Percentiles rank a stretch among this genome's conserved stretches.
Evolutionary conservation across 768 basidiomycete genomes (phyloP).

Genomic region (Tricholoma furcatifolium): DNA sequence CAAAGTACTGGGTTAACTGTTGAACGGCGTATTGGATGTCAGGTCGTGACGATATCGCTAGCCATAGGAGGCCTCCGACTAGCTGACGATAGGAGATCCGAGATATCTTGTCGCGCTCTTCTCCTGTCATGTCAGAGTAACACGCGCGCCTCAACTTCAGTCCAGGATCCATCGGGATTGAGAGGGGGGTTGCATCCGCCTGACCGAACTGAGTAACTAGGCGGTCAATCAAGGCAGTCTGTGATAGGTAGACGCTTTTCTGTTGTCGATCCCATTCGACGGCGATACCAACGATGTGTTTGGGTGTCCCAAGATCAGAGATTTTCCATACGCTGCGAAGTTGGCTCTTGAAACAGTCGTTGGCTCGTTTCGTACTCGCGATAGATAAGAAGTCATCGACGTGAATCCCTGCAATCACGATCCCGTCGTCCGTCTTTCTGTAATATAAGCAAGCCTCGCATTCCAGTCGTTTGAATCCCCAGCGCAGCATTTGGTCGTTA

Average conservation of each 20-base stretch:
- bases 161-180: conserved; percentile 23
- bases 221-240: conserved; percentile 24
- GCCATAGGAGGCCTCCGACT: too few relatives aligned
- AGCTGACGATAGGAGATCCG: background rate
- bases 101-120: conserved; percentile 5
- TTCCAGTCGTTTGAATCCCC: background rate
- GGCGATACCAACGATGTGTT: too few relatives aligned
- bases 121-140: background rate
- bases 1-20: too few relatives aligned
- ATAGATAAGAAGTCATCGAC: background rate
- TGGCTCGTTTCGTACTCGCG: background rate
- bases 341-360: too few relatives aligned
- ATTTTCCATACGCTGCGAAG: too few relatives aligned
- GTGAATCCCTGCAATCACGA: background rate
- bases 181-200: conserved; percentile 12
- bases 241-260: conserved; percentile 21
- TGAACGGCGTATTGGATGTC: too few relatives aligned
- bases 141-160: conserved; percentile 2
- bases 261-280: too few relatives aligned
- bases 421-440: background rate
- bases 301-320: too few relatives aligned
- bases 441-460: background rate
- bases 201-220: conserved; percentile 20
- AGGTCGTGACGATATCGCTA: too few relatives aligned
- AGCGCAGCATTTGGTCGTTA: too few relatives aligned